A percentile compares a stretch with the other conserved stretches of the same genome.
phyloP scores from a whole-genome alignment of 2,329 filamentous ascomycete species.

The Colletotrichum echinochloae region DNA sequence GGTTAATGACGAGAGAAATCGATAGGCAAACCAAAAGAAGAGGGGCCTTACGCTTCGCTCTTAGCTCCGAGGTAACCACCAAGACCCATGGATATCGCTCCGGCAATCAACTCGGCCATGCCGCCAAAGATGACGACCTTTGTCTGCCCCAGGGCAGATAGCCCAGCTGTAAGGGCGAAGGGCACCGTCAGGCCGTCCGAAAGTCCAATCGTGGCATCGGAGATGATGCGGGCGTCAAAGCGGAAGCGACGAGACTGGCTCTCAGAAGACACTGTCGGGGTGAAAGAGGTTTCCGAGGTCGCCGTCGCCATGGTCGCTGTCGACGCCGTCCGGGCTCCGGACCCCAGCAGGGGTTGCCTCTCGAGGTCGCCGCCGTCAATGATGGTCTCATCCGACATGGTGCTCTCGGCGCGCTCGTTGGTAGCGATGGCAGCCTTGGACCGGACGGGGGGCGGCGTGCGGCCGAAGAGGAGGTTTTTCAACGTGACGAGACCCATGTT shows the following conservation, averaged over 20 bases:
- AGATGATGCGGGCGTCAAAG: conserved; percentile 43
- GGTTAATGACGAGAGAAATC: conserved; percentile 23
- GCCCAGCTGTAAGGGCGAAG: conserved; percentile 81
- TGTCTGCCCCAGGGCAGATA: conserved; percentile 74
- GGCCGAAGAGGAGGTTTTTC: conserved; percentile 41
- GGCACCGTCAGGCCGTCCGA: conserved; percentile 84
- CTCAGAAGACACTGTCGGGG: conserved; percentile 23
- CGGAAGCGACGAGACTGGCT: conserved; percentile 34
- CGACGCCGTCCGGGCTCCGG: conserved; percentile 18
- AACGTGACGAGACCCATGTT: conserved; percentile 41
- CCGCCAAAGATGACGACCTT: conserved; percentile 78
- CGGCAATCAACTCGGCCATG: conserved; percentile 79
- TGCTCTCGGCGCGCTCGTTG: conserved; percentile 30
- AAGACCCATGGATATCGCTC: conserved; percentile 82
- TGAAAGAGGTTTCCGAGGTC: conserved; percentile 22
- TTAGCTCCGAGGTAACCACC: conserved; percentile 78
- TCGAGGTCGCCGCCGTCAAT: conserved; percentile 40
- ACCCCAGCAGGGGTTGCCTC: conserved; percentile 39
- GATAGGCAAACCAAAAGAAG: not conserved
- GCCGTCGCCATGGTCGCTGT: conserved; percentile 25
- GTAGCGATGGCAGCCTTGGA: conserved; percentile 9
- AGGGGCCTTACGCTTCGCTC: conserved; percentile 56
- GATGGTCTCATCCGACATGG: conserved; percentile 41
- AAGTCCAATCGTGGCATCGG: conserved; percentile 68
- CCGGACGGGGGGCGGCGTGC: conserved; percentile 20